Evolutionary conservation across 805 yeast genomes (phyloP).

Genomic region (Wickerhamomyces queroliae): DNA sequence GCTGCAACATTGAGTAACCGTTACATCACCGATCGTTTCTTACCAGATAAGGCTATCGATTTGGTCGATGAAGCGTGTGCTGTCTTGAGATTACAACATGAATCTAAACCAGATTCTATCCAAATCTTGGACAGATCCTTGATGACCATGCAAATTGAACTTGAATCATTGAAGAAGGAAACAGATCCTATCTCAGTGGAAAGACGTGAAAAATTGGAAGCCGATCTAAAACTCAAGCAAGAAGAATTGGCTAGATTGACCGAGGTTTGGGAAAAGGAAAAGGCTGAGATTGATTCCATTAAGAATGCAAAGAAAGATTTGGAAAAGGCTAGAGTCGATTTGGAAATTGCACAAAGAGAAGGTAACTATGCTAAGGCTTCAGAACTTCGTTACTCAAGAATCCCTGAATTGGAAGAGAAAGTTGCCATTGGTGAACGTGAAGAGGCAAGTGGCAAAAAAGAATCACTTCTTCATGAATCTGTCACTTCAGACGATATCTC

Average conservation of each 20-base stretch:
- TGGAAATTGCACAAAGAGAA: conserved; percentile 76
- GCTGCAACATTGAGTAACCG: conserved; percentile 89
- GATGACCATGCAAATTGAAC: conserved; percentile 92
- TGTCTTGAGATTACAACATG: conserved; percentile 89
- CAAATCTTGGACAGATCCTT: conserved; percentile 82
- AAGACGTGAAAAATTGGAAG: conserved; percentile 67
- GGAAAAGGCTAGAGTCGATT: conserved; percentile 77
- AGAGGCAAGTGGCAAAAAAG: conserved; percentile 13
- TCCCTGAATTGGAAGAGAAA: conserved; percentile 69
- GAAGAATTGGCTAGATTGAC: conserved; percentile 69
- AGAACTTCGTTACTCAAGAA: conserved; percentile 78
- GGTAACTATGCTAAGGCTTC: conserved; percentile 89
- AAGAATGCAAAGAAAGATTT: conserved; percentile 76
- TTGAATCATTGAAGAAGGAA: conserved; percentile 90
- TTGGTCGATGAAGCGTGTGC: conserved; percentile 97
- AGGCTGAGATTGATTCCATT: conserved; percentile 64
- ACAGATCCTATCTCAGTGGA: conserved; percentile 81
- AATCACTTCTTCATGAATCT: conserved; percentile 69
- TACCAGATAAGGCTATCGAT: conserved; percentile 97
- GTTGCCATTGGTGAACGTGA: conserved; percentile 41
- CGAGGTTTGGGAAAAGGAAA: conserved; percentile 82
- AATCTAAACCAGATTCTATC: conserved; percentile 92
- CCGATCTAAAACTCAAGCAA: conserved; percentile 54
- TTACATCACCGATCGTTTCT: conserved; percentile 82
- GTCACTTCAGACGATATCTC: conserved; percentile 95